Evolutionary conservation across 1,284 basidiomycete species (phyloP), one percentile per base, ranked within the genome.

Genomic region (Pulveroboletus sp.): DNA sequence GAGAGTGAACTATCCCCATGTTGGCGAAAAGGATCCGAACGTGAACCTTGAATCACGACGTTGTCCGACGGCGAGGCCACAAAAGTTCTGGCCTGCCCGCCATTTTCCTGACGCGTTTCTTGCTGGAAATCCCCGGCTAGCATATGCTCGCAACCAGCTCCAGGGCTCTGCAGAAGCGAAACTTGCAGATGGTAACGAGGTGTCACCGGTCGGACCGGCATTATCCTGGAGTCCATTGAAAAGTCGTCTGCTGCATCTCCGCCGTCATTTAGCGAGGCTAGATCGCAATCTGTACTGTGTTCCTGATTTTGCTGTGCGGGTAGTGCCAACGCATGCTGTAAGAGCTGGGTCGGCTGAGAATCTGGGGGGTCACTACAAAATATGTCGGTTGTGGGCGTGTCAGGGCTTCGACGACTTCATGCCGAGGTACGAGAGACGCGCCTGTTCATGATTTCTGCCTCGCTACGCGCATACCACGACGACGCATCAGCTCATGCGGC

Each of bases 121-220:
- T 81, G 81, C 62, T 80, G 80, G 4, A 79, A 81, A 41, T 75
- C 75, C 52, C 73, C 74, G 32, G 63, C 66, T 39, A 68, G 62
- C 15, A 50, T 52, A 4, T 43, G 17, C 49, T 53, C 57, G n/a
- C 41, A 35, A 32, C 44, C 48, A 16, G 39, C 48, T 40, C 55
- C 48, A 8, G 56, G 49, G 37, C 68, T 63, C 56, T 84, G 78
- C 3, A 79, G 59, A 55, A 79, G 79, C 0, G 78, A 80, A 11
- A 79, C 82, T 56, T 81, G 77, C 54, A 82, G 76, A 62, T 81
- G 78, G 68, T 86, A 85, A 52, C 74, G 74, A 37, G 79, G 73
- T 21, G 69, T 61, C 40, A 46, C 61, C 32, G 57, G 56, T 56
- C 53, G 60, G 19, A 36, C 56, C 53, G 61, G 73, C 54, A 60